Evolutionary conservation across 495 filamentous ascomycete species (phyloP).

Genomic region (Sordaria brevicollis): DNA sequence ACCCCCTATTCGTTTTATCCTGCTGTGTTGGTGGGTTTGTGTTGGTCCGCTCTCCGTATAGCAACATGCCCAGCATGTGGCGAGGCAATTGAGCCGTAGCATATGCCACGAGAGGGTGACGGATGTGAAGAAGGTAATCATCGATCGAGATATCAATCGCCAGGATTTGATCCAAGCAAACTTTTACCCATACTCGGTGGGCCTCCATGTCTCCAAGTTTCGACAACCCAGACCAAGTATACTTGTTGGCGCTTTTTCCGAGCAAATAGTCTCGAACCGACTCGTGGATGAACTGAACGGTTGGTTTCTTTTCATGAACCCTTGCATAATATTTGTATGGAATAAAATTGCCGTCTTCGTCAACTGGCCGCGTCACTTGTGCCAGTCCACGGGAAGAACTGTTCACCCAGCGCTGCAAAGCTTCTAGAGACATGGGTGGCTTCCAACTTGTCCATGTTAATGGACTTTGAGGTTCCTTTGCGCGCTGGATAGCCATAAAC

Average conservation of each 20-base stretch:
- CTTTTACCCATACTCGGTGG: background rate
- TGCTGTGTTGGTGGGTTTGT: too few species aligned
- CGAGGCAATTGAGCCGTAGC: too few species aligned
- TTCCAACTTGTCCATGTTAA: background rate
- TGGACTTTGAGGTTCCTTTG: conserved; percentile 1
- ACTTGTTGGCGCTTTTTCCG: background rate
- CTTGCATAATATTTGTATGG: too few species aligned
- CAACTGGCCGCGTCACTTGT: conserved; percentile 13
- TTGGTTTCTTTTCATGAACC: too few species aligned
- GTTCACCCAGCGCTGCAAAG: conserved; percentile 11
- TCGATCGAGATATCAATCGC: too few species aligned
- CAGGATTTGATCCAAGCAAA: background rate
- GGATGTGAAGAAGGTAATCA: too few species aligned
- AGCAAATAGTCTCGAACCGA: conserved; percentile 23
- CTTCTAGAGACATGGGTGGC: background rate
- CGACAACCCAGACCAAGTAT: background rate
- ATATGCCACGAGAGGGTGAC: too few species aligned
- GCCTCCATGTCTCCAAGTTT: background rate
- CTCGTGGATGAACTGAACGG: conserved; percentile 30
- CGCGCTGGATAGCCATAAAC: conserved; percentile 22
- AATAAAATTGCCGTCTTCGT: too few species aligned
- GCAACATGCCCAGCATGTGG: too few species aligned
- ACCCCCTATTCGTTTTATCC: too few species aligned
- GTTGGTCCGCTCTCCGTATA: too few species aligned
- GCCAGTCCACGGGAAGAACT: conserved; percentile 21